Evolutionary conservation across 2,329 filamentous ascomycete species (phyloP).

Genomic region (Sphaerostilbella broomeana): DNA sequence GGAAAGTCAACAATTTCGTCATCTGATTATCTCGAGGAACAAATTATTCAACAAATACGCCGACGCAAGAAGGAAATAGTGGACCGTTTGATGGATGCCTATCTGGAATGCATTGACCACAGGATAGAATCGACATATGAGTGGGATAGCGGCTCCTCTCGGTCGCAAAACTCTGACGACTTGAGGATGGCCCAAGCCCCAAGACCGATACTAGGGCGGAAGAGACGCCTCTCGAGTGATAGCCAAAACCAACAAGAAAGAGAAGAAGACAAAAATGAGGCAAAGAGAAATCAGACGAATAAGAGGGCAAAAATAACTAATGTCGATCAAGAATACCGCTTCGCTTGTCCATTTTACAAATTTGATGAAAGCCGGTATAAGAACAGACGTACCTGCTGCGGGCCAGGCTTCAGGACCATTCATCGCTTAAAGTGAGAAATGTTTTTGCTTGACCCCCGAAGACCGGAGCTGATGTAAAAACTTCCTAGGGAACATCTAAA

Average conservation of each 20-base stretch:
- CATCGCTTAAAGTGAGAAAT: slow-evolving; percentile 15
- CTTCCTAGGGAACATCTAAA: slow-evolving; percentile 23
- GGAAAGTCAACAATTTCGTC: slow-evolving; percentile 13
- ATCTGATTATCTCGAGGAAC: slow-evolving; percentile 13
- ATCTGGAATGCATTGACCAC: slow-evolving; percentile 13
- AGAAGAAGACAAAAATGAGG: slow-evolving; percentile 25
- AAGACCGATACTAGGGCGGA: not conserved
- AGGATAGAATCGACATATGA: slow-evolving; percentile 15
- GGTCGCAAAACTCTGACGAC: not conserved
- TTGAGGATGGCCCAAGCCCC: not conserved
- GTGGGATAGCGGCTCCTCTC: not conserved
- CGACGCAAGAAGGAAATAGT: slow-evolving; percentile 14
- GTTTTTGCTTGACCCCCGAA: not conserved
- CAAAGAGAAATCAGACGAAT: slow-evolving; percentile 26
- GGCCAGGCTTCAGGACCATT: slow-evolving; percentile 19
- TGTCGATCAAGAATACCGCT: slow-evolving; percentile 13
- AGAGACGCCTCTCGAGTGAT: slow-evolving; percentile 9
- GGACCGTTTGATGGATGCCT: slow-evolving; percentile 14
- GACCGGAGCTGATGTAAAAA: too few species aligned
- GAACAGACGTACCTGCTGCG: slow-evolving; percentile 18
- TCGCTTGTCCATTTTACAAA: slow-evolving; percentile 33
- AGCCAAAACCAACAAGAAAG: slow-evolving; percentile 21
- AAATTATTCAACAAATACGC: slow-evolving; percentile 12
- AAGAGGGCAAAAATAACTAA: slow-evolving; percentile 24
- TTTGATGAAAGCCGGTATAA: slow-evolving; percentile 24